Conservation (phyloP, 257 asterid genomes). For the Ehretia macrophylla region DNA sequence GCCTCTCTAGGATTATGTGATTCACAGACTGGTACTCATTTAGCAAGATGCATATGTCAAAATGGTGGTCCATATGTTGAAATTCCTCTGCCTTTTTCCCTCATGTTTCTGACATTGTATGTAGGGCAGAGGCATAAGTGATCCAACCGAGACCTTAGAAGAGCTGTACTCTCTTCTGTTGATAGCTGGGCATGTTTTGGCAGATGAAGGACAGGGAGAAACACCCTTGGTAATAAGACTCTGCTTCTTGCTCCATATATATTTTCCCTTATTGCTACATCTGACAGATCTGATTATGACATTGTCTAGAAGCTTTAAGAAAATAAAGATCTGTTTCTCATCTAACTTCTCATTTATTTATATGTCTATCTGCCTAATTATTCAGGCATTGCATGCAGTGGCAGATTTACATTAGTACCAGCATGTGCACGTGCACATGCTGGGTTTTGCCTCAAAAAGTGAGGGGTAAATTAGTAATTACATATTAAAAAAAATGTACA, state of each 20-base stretch:
- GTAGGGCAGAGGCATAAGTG: conserved; percentile 78
- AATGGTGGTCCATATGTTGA: not conserved
- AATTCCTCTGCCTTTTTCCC: conserved; percentile 3
- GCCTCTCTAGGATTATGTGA: not conserved
- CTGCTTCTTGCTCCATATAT: conserved; percentile 7
- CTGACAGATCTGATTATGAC: conserved; percentile 7
- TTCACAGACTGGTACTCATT: not conserved
- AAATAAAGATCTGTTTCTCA: not conserved
- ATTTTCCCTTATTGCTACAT: conserved; percentile 7
- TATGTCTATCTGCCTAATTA: not conserved
- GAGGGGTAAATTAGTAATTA: no score
- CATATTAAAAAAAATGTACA: no score
- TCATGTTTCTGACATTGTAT: conserved; percentile 27
- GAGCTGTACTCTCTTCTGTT: conserved; percentile 89
- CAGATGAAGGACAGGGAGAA: conserved; percentile 96
- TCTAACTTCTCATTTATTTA: not conserved
- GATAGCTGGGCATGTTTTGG: conserved; percentile 88
- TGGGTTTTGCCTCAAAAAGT: no score
- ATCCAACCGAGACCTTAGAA: conserved; percentile 90
- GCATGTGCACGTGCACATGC: no score
- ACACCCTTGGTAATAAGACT: conserved; percentile 67
- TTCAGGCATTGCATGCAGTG: no score
- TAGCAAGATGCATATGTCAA: not conserved
- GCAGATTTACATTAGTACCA: no score
- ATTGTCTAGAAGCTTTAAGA: not conserved